Evolutionary conservation across 2,329 filamentous ascomycete species (phyloP).

Genomic region (Fusarium annulatum): DNA sequence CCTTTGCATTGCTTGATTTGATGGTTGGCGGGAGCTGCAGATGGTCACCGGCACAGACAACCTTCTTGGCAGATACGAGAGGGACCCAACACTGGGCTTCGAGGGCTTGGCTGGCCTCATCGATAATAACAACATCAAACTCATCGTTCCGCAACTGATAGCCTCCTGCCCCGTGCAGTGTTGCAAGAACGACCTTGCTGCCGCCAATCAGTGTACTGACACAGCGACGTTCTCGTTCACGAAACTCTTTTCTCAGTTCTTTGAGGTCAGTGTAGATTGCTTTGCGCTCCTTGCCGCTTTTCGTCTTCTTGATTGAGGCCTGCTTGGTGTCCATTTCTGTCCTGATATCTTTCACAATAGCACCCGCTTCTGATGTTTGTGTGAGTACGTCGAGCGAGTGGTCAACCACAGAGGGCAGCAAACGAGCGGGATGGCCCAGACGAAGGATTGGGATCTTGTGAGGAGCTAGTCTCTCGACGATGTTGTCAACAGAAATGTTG

Average conservation of each 20-base stretch:
- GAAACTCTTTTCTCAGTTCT: slow-evolving; percentile 87
- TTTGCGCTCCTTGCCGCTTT: slow-evolving; percentile 80
- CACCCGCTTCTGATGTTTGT: slow-evolving; percentile 87
- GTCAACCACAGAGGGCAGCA: slow-evolving; percentile 86
- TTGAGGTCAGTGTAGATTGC: slow-evolving; percentile 88
- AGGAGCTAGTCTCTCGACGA: slow-evolving; percentile 88
- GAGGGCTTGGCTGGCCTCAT: slow-evolving; percentile 94
- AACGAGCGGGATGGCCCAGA: slow-evolving; percentile 89
- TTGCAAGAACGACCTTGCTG: slow-evolving; percentile 91
- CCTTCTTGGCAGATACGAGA: slow-evolving; percentile 81
- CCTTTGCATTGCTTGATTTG: slow-evolving; percentile 76
- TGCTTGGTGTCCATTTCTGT: slow-evolving; percentile 95
- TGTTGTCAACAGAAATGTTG: slow-evolving; percentile 98
- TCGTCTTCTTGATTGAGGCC: slow-evolving; percentile 86
- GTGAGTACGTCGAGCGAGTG: slow-evolving; percentile 94
- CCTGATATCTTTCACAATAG: slow-evolving; percentile 89
- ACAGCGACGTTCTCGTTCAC: slow-evolving; percentile 84
- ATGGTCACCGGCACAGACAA: slow-evolving; percentile 93
- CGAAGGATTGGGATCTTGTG: slow-evolving; percentile 89
- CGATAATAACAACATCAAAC: slow-evolving; percentile 95
- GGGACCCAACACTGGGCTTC: slow-evolving; percentile 99
- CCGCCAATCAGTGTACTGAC: slow-evolving; percentile 78
- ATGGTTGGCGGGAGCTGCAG: slow-evolving; percentile 94
- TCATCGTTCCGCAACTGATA: slow-evolving; percentile 81
- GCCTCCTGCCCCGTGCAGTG: slow-evolving; percentile 90